Percentiles rank a stretch among this genome's conserved stretches.
phyloP scores from a whole-genome alignment of 768 basidiomycete species.

The Trametes cinnabarina region DNA sequence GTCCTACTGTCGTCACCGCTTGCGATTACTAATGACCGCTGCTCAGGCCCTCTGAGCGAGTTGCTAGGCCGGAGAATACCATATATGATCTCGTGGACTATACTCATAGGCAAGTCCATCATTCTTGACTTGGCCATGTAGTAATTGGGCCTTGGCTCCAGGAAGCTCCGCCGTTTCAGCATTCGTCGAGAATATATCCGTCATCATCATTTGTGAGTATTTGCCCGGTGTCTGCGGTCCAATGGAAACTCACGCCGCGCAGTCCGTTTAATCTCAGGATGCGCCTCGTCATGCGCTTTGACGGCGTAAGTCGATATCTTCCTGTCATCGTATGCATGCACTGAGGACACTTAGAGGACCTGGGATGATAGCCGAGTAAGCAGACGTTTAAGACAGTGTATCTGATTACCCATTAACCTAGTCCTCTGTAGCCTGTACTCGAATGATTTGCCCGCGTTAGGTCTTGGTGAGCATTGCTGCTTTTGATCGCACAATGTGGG shows the following conservation, averaged over 20 bases:
- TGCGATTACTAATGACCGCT: too few relatives aligned
- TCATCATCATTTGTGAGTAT: conserved; percentile 17
- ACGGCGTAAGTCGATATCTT: conserved; percentile 10
- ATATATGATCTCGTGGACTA: conserved; percentile 15
- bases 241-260: not conserved
- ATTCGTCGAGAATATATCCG: conserved; percentile 15
- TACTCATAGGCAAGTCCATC: conserved; percentile 10
- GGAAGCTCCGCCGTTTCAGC: conserved; percentile 10
- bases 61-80: conserved; percentile 16
- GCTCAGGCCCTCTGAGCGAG: conserved; percentile 19
- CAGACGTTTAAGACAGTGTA: not conserved
- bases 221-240: not conserved
- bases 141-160: too few relatives aligned
- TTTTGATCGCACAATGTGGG: too few relatives aligned
- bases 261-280: conserved; percentile 21
- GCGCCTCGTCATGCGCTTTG: conserved; percentile 14
- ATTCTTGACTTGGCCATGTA: too few relatives aligned
- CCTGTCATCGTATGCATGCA: too few relatives aligned
- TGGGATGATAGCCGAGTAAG: conserved; percentile 19
- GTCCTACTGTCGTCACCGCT: too few relatives aligned
- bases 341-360: conserved; percentile 12
- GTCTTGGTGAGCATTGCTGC: not conserved
- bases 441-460: conserved; percentile 7
- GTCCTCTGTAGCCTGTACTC: conserved; percentile 7
- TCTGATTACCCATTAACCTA: not conserved